Base-by-base conservation (phyloP, 306 rosid species). In the barrel medic (Medicago truncatula) region DNA sequence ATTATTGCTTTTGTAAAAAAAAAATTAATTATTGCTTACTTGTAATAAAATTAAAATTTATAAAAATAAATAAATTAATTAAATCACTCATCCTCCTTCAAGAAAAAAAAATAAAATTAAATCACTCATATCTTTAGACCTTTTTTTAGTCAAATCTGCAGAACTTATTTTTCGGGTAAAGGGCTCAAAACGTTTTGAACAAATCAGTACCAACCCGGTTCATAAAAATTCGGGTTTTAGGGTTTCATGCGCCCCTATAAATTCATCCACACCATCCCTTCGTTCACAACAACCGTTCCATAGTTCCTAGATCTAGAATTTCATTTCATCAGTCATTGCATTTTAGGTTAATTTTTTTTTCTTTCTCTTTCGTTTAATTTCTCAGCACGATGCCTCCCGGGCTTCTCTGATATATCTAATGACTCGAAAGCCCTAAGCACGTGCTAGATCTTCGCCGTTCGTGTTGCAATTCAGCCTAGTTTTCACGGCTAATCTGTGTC, bases 311-410 rank as follows among this genome's bases (percentile, higher is more conserved):
- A 8, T 70, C 47, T 44, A 7, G 2, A 9, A 0, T 0, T 5
- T 17, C 36, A 38, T 11, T 14, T 3, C 4, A 28, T 28, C 38
- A 34, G 0, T 5, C 7, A 3, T 5, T 11, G 14, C 52, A 46
- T 9, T 46, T 47, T 1, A n/a, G 9, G 0, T 6, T 4, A 14
- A 15, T 7, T 2, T 7, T 52, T 2, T 7, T 7, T 52, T 16
- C 16, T 6, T 40, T 18, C 7, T 2, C 0, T 23, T 61, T 17
- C 14, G 5, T 6, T 17, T 3, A 28, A 20, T 1, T 8, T 36
- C n/a, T 21, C 18, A 0, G 87, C 87, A 79, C 81, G 81, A 65
- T 75, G 84, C 74, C 75, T 71, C 87, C 82, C 80, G 82, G 77
- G 80, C 79, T 72, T 66, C 82, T 77, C 79, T 72, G 82, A 72